A percentile compares a stretch with the other conserved stretches of the same genome.
Conservation (phyloP, 1,139 yeast species). For the Spencermartinsiella ligniputridi region DNA sequence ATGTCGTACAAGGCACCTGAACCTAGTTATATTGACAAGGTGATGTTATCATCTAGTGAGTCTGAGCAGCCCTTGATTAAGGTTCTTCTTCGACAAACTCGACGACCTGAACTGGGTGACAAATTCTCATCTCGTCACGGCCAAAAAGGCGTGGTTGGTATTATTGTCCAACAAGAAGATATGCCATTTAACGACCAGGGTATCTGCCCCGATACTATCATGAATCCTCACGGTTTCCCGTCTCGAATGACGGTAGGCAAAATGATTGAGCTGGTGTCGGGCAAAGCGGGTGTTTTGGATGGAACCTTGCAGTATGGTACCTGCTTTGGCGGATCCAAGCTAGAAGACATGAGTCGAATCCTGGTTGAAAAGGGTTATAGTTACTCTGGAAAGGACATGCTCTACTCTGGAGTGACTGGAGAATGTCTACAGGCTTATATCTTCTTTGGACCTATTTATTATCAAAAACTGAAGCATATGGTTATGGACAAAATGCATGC, state of each 20-base stretch:
- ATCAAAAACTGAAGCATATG: slow-evolving; percentile 98
- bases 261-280: slow-evolving; percentile 93
- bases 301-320: slow-evolving; percentile 95
- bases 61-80: slow-evolving; percentile 92
- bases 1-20: slow-evolving; percentile 91
- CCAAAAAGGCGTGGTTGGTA: slow-evolving; percentile 98
- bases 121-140: slow-evolving; percentile 97
- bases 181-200: slow-evolving; percentile 93
- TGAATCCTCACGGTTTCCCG: slow-evolving; percentile 99
- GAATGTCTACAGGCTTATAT: slow-evolving; percentile 96
- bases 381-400: slow-evolving; percentile 96
- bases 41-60: slow-evolving; percentile 94
- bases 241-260: slow-evolving; percentile 99
- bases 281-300: slow-evolving; percentile 94
- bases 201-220: slow-evolving; percentile 87
- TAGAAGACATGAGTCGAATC: slow-evolving; percentile 93
- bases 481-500: slow-evolving; percentile 99
- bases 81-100: slow-evolving; percentile 86
- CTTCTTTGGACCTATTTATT: slow-evolving; percentile 96
- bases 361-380: slow-evolving; percentile 88
- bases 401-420: slow-evolving; percentile 97
- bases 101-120: slow-evolving; percentile 98
- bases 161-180: slow-evolving; percentile 93
- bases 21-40: slow-evolving; percentile 92
- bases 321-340: slow-evolving; percentile 94